A percentile compares a stretch with the other conserved stretches of the same genome.
Conservation (phyloP, 441 rosid species). For the Erodium trifolium region DNA sequence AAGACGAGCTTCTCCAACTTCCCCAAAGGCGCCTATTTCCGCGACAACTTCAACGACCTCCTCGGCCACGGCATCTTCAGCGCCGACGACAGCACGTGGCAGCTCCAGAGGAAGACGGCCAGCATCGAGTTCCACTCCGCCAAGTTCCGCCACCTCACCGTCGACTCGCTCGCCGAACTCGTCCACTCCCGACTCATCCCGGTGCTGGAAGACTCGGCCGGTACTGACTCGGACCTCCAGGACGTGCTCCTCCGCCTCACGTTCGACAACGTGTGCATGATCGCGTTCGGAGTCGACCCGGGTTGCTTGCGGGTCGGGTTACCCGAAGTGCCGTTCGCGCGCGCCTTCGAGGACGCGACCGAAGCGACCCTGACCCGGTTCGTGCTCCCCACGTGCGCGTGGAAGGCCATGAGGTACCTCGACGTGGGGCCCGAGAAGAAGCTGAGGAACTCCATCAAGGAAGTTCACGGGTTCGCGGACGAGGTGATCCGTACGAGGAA, state of each 20-base stretch:
- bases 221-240: slow-evolving; percentile 33
- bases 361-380: slow-evolving; percentile 69
- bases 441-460: slow-evolving; percentile 52
- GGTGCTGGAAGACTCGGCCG: slow-evolving; percentile 30
- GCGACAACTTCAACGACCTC: slow-evolving; percentile 57
- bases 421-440: slow-evolving; percentile 59
- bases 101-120: slow-evolving; percentile 68
- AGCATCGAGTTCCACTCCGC: slow-evolving; percentile 90
- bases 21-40: slow-evolving; percentile 76
- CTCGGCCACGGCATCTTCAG: slow-evolving; percentile 81
- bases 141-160: slow-evolving; percentile 61
- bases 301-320: slow-evolving; percentile 58
- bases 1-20: slow-evolving; percentile 68
- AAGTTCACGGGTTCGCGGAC: slow-evolving; percentile 64
- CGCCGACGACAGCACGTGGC: slow-evolving; percentile 82
- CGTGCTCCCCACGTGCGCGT: slow-evolving; percentile 59
- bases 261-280: slow-evolving; percentile 87
- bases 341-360: slow-evolving; percentile 84
- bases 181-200: slow-evolving; percentile 70
- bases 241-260: slow-evolving; percentile 70
- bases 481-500: slow-evolving; percentile 66
- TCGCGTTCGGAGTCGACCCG: slow-evolving; percentile 90
- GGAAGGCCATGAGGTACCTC: slow-evolving; percentile 69
- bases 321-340: slow-evolving; percentile 71
- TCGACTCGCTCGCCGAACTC: slow-evolving; percentile 58